Base-by-base conservation (phyloP, 352 stramenopile genomes). In the Phytophthora chlamydospora region DNA sequence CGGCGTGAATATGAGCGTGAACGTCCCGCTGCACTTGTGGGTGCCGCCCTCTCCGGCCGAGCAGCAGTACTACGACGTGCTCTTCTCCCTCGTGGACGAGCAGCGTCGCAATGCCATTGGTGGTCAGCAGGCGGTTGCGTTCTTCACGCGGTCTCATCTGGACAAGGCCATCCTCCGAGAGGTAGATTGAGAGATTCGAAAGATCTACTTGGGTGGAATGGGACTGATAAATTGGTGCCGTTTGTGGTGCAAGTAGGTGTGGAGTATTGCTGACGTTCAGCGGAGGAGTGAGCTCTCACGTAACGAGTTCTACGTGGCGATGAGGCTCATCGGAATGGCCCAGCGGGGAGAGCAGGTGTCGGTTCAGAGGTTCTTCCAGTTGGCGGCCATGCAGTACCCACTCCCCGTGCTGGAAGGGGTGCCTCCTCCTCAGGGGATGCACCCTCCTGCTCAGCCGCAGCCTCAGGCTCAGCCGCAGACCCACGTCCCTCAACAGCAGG, bases 111-210 rank as follows among this genome's bases (percentile, higher is more conserved):
- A 95, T 29, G 76, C 82, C 11, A 96, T 98, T 61, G 85, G 83
- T 11, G 96, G 96, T 6, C 80, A 75, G 4, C 82, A 92, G 29
- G 96, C 96, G 4, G 96, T 98, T 9, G 75, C 84, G 53, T 98
- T 98, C 71, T 97, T 98, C 64, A 90, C 87, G 24, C 80, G 86
- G 0, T 98, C 93, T 14, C 93, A 95, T 42, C 63, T 98, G 6
- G 91, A 97, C 52, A 91, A 98, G 47, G 43, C 60, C 17, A 66
- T 85, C 36, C 53, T 96, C 36, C 76, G 88, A 6, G 85, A 96
- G 73, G 85, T 93, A 48, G 16, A 14, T 5, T 42, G 14, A 32
- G 4, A 40, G 36, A 17, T 11, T 47, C 17, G 10, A 31, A 4
- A 14, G 19, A 21, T 49, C 17, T 53, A 6, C 14, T 3, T 41